phyloP scores from a whole-genome alignment of 371 early-diverging fungal genomes.

The Rhizopus microsporus region DNA sequence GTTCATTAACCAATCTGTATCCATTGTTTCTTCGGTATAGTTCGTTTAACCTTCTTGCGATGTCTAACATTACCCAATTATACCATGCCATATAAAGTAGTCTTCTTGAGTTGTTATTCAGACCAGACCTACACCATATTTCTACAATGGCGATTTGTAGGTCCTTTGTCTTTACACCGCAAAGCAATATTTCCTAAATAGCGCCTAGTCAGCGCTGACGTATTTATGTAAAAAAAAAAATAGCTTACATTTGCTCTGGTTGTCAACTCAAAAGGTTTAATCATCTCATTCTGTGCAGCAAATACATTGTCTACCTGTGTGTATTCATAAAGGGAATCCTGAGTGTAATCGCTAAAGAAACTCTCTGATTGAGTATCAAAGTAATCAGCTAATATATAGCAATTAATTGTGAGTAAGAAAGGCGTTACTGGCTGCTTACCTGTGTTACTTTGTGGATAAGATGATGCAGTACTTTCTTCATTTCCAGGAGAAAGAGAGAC shows the following conservation, averaged over 20 bases:
- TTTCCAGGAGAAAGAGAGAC: too few species aligned
- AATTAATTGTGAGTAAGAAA: too few species aligned
- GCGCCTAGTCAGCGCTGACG: too few species aligned
- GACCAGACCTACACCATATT: constrained; percentile 3
- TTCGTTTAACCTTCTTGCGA: background rate
- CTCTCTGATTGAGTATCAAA: background rate
- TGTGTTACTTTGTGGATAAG: background rate
- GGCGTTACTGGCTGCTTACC: background rate
- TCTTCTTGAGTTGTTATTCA: background rate
- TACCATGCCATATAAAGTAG: constrained; percentile 1
- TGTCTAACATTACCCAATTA: constrained; percentile 7
- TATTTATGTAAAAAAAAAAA: background rate
- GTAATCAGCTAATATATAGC: background rate
- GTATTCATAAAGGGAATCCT: background rate
- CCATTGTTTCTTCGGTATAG: background rate
- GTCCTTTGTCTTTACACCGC: background rate
- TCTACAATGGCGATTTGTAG: constrained; percentile 3
- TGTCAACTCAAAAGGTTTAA: constrained; percentile 5
- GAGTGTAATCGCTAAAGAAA: background rate
- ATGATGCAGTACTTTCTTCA: background rate
- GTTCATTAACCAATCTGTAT: background rate
- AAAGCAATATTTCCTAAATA: background rate
- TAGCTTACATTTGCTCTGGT: constrained; percentile 5
- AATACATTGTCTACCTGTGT: constrained; percentile 1
- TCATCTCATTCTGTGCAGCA: background rate